Evolutionary conservation across 805 yeast species (phyloP), one percentile per base, ranked within the genome.

Genomic region (Pichia deserticola): DNA sequence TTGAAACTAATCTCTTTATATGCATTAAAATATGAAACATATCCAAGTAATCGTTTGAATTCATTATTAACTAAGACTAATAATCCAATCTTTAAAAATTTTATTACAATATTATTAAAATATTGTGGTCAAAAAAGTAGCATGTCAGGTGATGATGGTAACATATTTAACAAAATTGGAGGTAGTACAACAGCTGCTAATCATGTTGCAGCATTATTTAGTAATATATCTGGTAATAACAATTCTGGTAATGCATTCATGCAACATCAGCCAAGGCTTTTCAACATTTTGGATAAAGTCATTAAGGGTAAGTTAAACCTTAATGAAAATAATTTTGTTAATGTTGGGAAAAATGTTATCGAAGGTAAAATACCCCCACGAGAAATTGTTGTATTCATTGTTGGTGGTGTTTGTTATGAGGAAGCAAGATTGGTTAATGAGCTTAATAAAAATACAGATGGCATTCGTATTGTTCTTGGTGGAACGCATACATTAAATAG

Each of bases 371-470:
- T 70, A 32, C 69, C 72, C 30, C 73, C 77, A 1, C 86, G 83
- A 58, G 90, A 86, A 57, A 70, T 86, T n/a, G 74, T 86, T 4
- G 70, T 86, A 1, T 86, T 81, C 61, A 67, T 86, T 47, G 79
- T 88, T 46, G 98, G 97, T 6, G 99, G 99, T 13, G 84, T 78
- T 2, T 92, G 98, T 1, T 89, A 80, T 62, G 98, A 92, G 65
- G 99, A 93, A 64, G 87, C 95, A 0, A 77, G 97, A 53, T 67
- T 89, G 28, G 80, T 90, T 5, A 80, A 85, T 48, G 86, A 89
- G 53, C 72, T 89, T 54, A 83, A 84, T 60, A 67, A 67, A 32
- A 70, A 78, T 28, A 74, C 72, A 47, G 77, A 76, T 36, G 79
- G 78, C 9, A 73, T 86, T 42, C 78, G 88, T 54, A 71, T 87